Base-by-base conservation (phyloP, 306 rosid genomes). In the Cercis canadensis region DNA sequence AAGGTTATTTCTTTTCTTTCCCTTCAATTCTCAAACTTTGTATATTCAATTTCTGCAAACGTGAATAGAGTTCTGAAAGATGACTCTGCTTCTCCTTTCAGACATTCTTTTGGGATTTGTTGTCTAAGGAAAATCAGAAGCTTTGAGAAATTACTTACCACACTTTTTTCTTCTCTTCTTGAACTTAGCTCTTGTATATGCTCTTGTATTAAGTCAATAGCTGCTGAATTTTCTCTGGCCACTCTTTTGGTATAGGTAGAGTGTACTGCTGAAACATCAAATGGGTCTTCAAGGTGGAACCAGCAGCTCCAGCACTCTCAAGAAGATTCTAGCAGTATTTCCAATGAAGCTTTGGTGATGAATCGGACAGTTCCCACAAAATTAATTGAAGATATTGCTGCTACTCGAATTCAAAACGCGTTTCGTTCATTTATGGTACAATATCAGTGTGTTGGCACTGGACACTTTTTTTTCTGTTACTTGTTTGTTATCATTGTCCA, bases 381-480 rank as follows among this genome's bases (percentile, higher is more conserved):
- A 70, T 37, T 79, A 74, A 29, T 78, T 73, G 74, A 82, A 60
- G 65, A 92, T 31, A 11, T 73, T 64, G 96, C 96, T 55, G 96
- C 90, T 40, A 79, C 88, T 59, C 82, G 82, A 71, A 87, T 85
- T 86, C 92, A 92, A 75, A 75, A 88, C 62, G 92, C 90, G 61
- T 89, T 92, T 79, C 90, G 84, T 19, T 75, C 87, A 63, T 84
- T 82, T 65, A 82, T 66, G 86, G 89, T 82, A 85, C 70, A 54
- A 18, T 32, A 50, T 74, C 45, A 62, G 4, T 46, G 50, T 37
- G 39, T 34, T 53, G 16, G 33, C 21, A 45, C 24, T 21, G 5
- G 7, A 57, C 15, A 15, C 45, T 39, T 19, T 59, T 66, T 66
- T 31, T 51, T 53, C 18, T 11, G 2, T 16, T 34, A 18, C 13